phyloP scores from a whole-genome alignment of 345 rosid genomes.

The Gossypium ekmanianum region DNA sequence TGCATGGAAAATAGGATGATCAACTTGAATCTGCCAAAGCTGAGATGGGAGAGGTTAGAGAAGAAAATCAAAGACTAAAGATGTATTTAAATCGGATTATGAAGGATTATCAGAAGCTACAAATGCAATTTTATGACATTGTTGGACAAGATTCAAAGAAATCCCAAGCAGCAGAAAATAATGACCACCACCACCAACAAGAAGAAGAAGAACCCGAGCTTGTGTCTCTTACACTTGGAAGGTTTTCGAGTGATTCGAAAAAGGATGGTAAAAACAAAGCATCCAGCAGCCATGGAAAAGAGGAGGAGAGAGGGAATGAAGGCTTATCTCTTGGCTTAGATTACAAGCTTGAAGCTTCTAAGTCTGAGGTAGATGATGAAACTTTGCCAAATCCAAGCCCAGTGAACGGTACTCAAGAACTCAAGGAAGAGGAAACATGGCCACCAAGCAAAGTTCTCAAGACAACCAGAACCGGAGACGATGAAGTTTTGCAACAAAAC shows the following conservation, averaged over 20 bases:
- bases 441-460: constrained; percentile 34
- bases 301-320: constrained; percentile 24
- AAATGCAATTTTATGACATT: constrained; percentile 43
- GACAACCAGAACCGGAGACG: constrained; percentile 36
- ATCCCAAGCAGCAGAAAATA: neutral
- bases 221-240: constrained; percentile 73
- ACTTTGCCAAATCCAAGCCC: constrained; percentile 31
- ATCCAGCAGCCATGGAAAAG: constrained; percentile 15
- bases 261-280: constrained; percentile 31
- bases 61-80: constrained; percentile 76
- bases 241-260: constrained; percentile 34
- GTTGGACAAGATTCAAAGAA: constrained; percentile 36
- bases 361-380: constrained; percentile 26
- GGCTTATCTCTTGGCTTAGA: constrained; percentile 49
- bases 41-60: constrained; percentile 67
- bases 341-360: constrained; percentile 44
- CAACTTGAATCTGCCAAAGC: constrained; percentile 60
- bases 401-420: constrained; percentile 30
- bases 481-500: constrained; percentile 54
- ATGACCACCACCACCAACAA: neutral
- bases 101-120: constrained; percentile 68
- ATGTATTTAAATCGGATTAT: constrained; percentile 37
- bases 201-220: constrained; percentile 49
- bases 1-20: constrained; percentile 29
- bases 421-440: constrained; percentile 47